Conservation (phyloP, 75 land plant species). For the Selaginella moellendorffii region DNA sequence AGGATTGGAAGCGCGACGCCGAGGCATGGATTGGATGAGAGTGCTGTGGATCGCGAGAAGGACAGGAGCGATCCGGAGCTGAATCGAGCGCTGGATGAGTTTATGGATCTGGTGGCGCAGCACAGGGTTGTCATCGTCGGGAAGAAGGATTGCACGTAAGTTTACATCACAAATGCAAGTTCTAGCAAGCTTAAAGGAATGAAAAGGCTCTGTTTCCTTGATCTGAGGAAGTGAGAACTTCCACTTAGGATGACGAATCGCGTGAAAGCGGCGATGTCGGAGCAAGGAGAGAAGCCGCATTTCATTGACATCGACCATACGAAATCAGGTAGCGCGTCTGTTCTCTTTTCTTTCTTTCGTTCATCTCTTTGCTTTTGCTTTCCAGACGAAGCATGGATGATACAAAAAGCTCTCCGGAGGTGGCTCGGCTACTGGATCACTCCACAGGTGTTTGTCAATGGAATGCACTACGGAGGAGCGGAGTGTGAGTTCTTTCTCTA, state of each 20-base stretch:
- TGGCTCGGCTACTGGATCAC: constrained; percentile 6
- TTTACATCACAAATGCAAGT: too few species aligned
- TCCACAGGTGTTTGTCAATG: constrained; percentile 3
- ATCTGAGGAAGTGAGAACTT: too few species aligned
- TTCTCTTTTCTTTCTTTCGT: too few species aligned
- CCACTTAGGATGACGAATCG: neutral
- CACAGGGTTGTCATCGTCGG: neutral
- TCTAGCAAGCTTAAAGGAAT: too few species aligned
- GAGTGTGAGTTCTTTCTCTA: neutral
- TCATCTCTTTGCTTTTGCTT: neutral
- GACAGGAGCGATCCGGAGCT: neutral
- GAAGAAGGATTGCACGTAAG: neutral
- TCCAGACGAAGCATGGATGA: neutral
- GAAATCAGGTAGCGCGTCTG: neutral
- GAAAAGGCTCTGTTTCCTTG: too few species aligned
- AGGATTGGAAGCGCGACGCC: neutral
- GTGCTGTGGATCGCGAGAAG: neutral
- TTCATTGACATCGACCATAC: neutral
- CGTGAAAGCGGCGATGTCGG: neutral
- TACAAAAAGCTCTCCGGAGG: neutral
- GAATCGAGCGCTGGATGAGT: neutral
- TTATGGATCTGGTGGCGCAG: neutral
- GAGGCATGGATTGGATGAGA: neutral
- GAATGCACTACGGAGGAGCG: constrained; percentile 9
- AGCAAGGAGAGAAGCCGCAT: neutral